Percentiles rank a stretch among this genome's conserved stretches.
phyloP scores from a whole-genome alignment of 805 yeast genomes.

The Clavispora santaluciae region DNA sequence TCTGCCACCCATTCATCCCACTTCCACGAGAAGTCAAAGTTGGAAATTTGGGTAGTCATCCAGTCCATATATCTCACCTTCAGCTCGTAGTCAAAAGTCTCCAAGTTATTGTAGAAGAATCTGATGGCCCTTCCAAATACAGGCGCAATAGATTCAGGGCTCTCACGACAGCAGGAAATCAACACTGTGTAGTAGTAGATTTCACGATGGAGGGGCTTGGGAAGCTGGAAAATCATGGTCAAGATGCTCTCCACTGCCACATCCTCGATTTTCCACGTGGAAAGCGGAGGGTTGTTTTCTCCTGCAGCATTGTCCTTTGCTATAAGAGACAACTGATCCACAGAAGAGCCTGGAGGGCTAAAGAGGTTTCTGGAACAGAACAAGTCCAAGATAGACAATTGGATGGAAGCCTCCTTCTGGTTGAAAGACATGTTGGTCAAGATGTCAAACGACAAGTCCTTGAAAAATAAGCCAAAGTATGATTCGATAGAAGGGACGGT shows the following conservation, averaged over 20 bases:
- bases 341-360: conserved; percentile 62
- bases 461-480: conserved; percentile 49
- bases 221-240: conserved; percentile 71
- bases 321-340: conserved; percentile 56
- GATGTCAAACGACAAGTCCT: conserved; percentile 72
- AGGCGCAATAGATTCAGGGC: conserved; percentile 72
- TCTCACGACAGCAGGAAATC: conserved; percentile 83
- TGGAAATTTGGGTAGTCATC: conserved; percentile 90
- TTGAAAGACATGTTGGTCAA: conserved; percentile 82
- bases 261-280: conserved; percentile 92
- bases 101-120: conserved; percentile 66
- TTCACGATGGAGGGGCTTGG: conserved; percentile 57
- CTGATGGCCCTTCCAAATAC: conserved; percentile 87
- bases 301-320: conserved; percentile 38
- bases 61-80: conserved; percentile 74
- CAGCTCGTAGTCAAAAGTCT: conserved; percentile 66
- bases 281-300: conserved; percentile 38
- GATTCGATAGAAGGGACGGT: conserved; percentile 47
- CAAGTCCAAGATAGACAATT: conserved; percentile 65
- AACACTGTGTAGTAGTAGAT: conserved; percentile 82
- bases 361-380: conserved; percentile 59
- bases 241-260: conserved; percentile 78
- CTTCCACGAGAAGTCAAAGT: conserved; percentile 94
- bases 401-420: conserved; percentile 80
- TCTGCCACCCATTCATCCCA: conserved; percentile 91